These are phyloP conservation scores for Neofusicoccum cordaticola DNA, from an alignment of 2,329 filamentous ascomycete genomes.

Conservation along the genomic window DNA sequence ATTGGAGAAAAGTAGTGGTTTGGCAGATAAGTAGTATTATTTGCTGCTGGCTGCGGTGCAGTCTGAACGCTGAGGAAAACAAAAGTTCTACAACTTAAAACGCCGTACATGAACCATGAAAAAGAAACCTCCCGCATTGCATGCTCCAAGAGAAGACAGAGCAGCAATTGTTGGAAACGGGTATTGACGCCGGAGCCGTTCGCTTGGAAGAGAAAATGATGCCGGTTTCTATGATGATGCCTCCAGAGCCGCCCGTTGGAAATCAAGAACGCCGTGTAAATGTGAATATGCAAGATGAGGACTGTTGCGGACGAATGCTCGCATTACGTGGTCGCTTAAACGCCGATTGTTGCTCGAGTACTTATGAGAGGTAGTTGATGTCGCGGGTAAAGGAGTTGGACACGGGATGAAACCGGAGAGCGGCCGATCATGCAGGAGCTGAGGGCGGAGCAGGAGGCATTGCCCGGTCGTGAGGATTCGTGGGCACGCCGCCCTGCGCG, in stretches of 20 bases:
- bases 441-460: slow-evolving; percentile 13
- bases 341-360: slow-evolving; percentile 10
- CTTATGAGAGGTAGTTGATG: slow-evolving; percentile 1
- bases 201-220: slow-evolving; percentile 11
- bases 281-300: slow-evolving; percentile 12
- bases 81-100: slow-evolving; percentile 1
- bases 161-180: slow-evolving; percentile 11
- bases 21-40: slow-evolving; percentile 6
- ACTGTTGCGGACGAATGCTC: background rate
- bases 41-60: slow-evolving; percentile 3
- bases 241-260: slow-evolving; percentile 11
- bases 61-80: background rate
- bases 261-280: slow-evolving; percentile 16
- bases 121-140: background rate
- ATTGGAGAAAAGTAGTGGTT: background rate
- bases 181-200: slow-evolving; percentile 16
- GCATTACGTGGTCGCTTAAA: slow-evolving; percentile 8
- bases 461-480: slow-evolving; percentile 12
- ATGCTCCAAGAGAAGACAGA: background rate
- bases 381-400: background rate
- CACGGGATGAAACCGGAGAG: background rate
- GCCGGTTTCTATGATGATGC: slow-evolving; percentile 15
- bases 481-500: background rate
- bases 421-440: slow-evolving; percentile 2
- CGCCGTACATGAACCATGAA: slow-evolving; percentile 8